These are phyloP conservation scores for Immersiella caudata DNA, from an alignment of 495 filamentous ascomycete species.

Conservation along the genomic window DNA sequence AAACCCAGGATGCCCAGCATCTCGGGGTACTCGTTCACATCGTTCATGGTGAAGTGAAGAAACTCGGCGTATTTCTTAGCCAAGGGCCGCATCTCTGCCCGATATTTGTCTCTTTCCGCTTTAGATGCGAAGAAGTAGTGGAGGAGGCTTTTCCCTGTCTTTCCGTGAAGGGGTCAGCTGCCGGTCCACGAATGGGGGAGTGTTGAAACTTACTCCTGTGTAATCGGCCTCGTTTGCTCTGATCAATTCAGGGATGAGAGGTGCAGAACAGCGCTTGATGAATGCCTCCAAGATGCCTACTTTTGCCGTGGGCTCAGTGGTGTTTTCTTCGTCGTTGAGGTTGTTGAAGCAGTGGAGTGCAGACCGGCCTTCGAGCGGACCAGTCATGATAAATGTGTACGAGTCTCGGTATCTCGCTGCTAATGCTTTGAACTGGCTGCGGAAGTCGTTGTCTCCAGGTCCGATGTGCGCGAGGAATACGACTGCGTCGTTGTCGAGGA, in stretches of 20 bases:
- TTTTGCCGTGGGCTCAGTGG: neutral
- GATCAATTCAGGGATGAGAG: conserved; percentile 37
- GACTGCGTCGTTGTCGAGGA: conserved; percentile 17
- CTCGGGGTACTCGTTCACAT: conserved; percentile 48
- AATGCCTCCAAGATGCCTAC: conserved; percentile 30
- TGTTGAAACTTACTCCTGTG: conserved; percentile 26
- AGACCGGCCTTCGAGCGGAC: conserved; percentile 9
- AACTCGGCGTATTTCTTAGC: conserved; percentile 52
- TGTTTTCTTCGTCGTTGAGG: conserved; percentile 21
- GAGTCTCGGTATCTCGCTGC: conserved; percentile 29
- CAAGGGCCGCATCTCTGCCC: conserved; percentile 36
- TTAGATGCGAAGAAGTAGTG: conserved; percentile 34
- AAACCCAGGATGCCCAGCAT: conserved; percentile 44
- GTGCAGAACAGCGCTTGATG: conserved; percentile 23
- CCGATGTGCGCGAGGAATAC: conserved; percentile 17
- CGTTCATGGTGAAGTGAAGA: conserved; percentile 48
- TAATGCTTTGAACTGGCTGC: conserved; percentile 21
- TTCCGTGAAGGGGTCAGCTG: neutral
- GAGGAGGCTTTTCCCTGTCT: conserved; percentile 39
- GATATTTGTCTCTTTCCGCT: conserved; percentile 19
- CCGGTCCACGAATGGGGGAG: neutral
- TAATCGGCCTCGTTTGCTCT: conserved; percentile 35
- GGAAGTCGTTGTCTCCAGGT: conserved; percentile 9
- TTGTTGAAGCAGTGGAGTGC: conserved; percentile 35
- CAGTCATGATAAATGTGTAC: conserved; percentile 36